A percentile compares a stretch with the other conserved stretches of the same genome.
Conservation (phyloP, 2,329 filamentous ascomycete species). For the Diaporthe eres region DNA sequence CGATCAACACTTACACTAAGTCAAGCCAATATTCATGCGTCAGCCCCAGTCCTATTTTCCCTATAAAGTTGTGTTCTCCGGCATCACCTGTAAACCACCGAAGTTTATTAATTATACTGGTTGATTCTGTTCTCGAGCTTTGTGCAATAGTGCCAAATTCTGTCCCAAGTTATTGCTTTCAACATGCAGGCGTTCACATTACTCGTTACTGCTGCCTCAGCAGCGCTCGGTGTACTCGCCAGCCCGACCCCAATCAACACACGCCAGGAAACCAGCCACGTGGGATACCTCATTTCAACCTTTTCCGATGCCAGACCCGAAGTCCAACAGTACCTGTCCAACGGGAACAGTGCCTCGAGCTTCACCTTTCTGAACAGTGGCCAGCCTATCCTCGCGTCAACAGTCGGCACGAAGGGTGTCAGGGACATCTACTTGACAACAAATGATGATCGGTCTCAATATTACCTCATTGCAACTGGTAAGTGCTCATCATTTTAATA, state of each 20-base stretch:
- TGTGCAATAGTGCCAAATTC: no score
- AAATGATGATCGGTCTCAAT: conserved; percentile 52
- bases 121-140: neutral
- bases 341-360: conserved; percentile 50
- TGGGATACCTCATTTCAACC: conserved; percentile 54
- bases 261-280: conserved; percentile 43
- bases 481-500: no score
- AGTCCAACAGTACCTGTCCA: conserved; percentile 53
- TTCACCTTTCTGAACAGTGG: conserved; percentile 53
- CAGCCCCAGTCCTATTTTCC: neutral
- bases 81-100: no score
- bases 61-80: neutral
- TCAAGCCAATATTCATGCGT: neutral
- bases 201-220: neutral
- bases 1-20: neutral
- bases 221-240: conserved; percentile 1
- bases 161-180: neutral
- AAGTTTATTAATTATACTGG: neutral
- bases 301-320: conserved; percentile 52
- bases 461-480: conserved; percentile 52
- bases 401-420: conserved; percentile 53
- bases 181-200: neutral
- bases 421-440: conserved; percentile 53
- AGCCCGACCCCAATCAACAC: conserved; percentile 4
- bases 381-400: conserved; percentile 50